Evolutionary conservation across 176 grass and related monocot genomes (phyloP).

Genomic region (Aegilops umbellulata): DNA sequence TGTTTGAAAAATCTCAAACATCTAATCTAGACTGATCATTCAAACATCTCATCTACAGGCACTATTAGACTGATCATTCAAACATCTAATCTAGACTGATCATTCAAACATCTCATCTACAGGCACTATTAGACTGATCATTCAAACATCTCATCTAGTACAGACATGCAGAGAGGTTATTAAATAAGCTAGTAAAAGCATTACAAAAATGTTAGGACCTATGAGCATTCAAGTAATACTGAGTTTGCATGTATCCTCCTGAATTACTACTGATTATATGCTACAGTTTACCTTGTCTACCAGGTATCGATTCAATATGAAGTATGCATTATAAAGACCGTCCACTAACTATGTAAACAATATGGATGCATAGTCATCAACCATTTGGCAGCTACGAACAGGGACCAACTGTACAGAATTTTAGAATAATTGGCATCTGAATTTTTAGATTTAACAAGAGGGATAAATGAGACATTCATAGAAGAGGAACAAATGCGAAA

Average conservation of each 20-base stretch:
- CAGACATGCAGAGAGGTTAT: neutral
- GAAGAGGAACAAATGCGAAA: neutral
- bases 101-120: neutral
- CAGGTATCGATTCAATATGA: neutral
- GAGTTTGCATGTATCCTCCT: neutral
- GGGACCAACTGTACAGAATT: neutral
- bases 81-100: neutral
- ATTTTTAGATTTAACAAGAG: neutral
- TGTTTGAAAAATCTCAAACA: neutral
- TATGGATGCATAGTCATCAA: neutral
- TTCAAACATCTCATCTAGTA: neutral
- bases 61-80: neutral
- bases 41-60: neutral
- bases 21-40: neutral
- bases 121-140: neutral
- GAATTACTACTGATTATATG: neutral
- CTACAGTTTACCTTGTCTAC: neutral
- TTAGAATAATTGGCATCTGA: neutral
- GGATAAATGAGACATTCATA: neutral
- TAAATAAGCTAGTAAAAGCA: conserved; percentile 13
- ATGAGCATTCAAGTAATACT: neutral
- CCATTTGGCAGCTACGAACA: neutral
- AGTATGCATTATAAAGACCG: neutral
- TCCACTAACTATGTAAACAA: neutral
- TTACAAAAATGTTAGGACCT: neutral